Conservation (phyloP, 163 green algal species). For the Chlamydomonas reinhardtii region DNA sequence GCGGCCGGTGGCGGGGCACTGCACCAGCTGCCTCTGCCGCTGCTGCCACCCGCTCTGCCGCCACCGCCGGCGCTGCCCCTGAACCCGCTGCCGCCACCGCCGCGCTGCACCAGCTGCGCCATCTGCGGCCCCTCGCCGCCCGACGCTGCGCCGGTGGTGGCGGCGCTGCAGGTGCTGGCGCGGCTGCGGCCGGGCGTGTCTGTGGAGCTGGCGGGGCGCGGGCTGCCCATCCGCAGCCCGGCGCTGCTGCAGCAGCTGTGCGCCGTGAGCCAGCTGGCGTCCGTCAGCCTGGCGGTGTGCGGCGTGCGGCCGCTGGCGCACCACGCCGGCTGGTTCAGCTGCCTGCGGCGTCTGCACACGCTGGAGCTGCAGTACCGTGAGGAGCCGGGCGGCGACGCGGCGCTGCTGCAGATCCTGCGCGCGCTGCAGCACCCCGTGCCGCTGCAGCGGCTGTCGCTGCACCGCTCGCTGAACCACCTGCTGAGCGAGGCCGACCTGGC, state of each 20-base stretch:
- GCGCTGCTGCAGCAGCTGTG: conserved; percentile 31
- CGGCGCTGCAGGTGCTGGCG: conserved; percentile 17
- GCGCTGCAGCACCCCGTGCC: conserved; percentile 30
- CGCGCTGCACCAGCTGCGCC: conserved; percentile 21
- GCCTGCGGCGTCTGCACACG: conserved; percentile 23
- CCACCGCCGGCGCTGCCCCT: too few species aligned
- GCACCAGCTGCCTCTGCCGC: too few species aligned
- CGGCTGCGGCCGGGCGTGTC: neutral
- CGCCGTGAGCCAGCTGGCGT: conserved; percentile 5
- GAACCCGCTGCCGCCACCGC: neutral
- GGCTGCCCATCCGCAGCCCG: conserved; percentile 34
- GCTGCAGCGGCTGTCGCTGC: conserved; percentile 11
- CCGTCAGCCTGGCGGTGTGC: conserved; percentile 22
- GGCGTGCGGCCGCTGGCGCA: conserved; percentile 42
- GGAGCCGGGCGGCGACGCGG: neutral
- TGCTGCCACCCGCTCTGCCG: too few species aligned
- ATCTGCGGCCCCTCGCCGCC: conserved; percentile 35
- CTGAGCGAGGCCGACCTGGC: conserved; percentile 42
- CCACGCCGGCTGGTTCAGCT: conserved; percentile 44
- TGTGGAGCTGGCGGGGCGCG: conserved; percentile 29
- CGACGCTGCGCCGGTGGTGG: conserved; percentile 20
- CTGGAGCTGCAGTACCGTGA: conserved; percentile 49
- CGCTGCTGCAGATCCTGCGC: conserved; percentile 27
- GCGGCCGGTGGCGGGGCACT: too few species aligned
- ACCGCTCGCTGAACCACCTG: conserved; percentile 4